A percentile compares a stretch with the other conserved stretches of the same genome.
These are phyloP conservation scores for Xylaria cubensis DNA, from an alignment of 495 filamentous ascomycete species.

Conservation along the genomic window DNA sequence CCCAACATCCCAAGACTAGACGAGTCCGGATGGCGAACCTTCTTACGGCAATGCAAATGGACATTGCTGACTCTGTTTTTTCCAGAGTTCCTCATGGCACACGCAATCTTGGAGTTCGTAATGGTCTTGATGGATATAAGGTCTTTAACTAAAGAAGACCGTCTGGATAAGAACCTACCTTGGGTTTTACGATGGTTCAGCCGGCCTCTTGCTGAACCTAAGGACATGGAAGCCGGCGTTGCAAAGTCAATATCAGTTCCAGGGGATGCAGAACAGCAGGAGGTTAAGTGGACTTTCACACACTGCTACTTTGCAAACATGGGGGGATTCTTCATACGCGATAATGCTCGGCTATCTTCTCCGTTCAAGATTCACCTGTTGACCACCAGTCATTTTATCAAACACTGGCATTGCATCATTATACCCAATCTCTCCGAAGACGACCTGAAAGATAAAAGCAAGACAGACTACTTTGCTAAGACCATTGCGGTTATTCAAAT, in stretches of 20 bases:
- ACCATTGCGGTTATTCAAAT: conserved; percentile 39
- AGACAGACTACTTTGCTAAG: conserved; percentile 43
- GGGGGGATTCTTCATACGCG: conserved; percentile 42
- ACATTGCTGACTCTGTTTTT: conserved; percentile 26
- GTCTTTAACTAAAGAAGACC: not conserved
- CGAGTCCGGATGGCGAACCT: not conserved
- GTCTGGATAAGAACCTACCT: not conserved
- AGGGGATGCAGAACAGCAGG: too few relatives aligned
- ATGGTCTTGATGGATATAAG: conserved; percentile 23
- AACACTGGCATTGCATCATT: not conserved
- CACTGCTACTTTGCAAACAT: conserved; percentile 49
- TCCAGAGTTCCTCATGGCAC: conserved; percentile 28
- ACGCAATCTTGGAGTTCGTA: conserved; percentile 28
- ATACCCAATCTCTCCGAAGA: conserved; percentile 20
- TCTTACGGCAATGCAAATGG: conserved; percentile 23
- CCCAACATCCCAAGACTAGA: conserved; percentile 32
- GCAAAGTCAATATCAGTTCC: not conserved
- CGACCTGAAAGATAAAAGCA: conserved; percentile 50
- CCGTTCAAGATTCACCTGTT: not conserved
- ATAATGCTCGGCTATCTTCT: not conserved
- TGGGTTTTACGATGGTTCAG: conserved; percentile 8
- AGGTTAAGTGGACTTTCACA: conserved; percentile 36
- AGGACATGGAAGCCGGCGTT: not conserved
- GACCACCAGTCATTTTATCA: not conserved
- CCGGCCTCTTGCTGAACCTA: not conserved